Conservation (phyloP, 345 rosid species). For the Jatropha curcas region DNA sequence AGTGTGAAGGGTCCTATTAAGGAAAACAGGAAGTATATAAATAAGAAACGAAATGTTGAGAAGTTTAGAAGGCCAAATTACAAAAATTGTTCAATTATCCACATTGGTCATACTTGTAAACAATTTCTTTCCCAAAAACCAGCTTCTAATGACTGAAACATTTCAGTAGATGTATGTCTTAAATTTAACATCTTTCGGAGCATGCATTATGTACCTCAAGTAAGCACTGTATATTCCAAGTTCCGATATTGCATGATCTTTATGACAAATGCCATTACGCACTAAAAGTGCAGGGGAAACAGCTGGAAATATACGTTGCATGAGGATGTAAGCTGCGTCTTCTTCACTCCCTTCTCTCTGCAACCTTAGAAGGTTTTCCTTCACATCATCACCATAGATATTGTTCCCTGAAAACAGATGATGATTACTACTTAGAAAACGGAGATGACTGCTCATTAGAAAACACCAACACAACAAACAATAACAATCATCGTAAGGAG, state of each 20-base stretch:
- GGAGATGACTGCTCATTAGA: neutral
- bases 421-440: neutral
- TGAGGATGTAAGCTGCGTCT: conserved; percentile 90
- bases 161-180: neutral
- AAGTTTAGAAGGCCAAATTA: neutral
- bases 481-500: neutral
- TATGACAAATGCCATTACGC: conserved; percentile 72
- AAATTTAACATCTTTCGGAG: conserved; percentile 2
- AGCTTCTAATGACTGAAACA: neutral
- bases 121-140: neutral
- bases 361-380: conserved; percentile 64
- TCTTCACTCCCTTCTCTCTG: conserved; percentile 61
- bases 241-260: conserved; percentile 76
- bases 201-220: conserved; percentile 55
- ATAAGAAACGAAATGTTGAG: too few relatives aligned
- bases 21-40: too few relatives aligned
- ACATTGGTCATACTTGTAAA: neutral
- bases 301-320: conserved; percentile 94
- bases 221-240: conserved; percentile 89
- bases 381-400: conserved; percentile 82
- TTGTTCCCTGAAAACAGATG: conserved; percentile 49
- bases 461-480: neutral
- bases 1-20: too few relatives aligned
- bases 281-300: conserved; percentile 59
- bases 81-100: neutral